These are phyloP conservation scores for Verticillium nubilum DNA, from an alignment of 2,329 filamentous ascomycete species.

Conservation along the genomic window DNA sequence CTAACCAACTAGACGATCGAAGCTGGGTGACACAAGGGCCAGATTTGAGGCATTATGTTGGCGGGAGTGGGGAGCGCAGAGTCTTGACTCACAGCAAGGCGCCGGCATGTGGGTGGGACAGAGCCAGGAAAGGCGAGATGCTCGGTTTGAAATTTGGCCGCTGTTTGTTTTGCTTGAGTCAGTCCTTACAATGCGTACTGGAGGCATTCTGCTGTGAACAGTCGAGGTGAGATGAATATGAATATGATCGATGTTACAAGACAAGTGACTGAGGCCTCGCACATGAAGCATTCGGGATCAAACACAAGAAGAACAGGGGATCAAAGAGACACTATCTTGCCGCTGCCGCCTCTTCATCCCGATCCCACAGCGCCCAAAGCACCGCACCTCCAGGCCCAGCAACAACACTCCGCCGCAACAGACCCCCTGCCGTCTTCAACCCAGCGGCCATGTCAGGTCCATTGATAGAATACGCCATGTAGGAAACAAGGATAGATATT, in stretches of 20 bases:
- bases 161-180: too few species aligned
- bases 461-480: conserved; percentile 5
- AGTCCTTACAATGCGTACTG: too few species aligned
- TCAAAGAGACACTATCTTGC: background rate
- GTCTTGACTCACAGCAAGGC: background rate
- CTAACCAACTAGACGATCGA: background rate
- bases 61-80: background rate
- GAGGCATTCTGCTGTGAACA: too few species aligned
- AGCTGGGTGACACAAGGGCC: background rate
- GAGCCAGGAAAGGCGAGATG: background rate
- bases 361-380: conserved; percentile 14
- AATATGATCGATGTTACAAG: too few species aligned
- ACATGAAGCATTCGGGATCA: too few species aligned
- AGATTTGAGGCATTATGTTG: background rate
- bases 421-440: background rate
- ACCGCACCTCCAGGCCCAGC: conserved; percentile 13
- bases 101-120: background rate
- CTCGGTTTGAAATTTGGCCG: too few species aligned
- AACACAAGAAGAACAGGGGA: too few species aligned
- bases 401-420: conserved; percentile 3
- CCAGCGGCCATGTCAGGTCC: background rate
- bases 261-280: too few species aligned
- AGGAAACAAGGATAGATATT: conserved; percentile 5
- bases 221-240: too few species aligned
- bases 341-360: conserved; percentile 8